Base-by-base conservation (phyloP, 257 asterid genomes). In the Forsythia suspensa region DNA sequence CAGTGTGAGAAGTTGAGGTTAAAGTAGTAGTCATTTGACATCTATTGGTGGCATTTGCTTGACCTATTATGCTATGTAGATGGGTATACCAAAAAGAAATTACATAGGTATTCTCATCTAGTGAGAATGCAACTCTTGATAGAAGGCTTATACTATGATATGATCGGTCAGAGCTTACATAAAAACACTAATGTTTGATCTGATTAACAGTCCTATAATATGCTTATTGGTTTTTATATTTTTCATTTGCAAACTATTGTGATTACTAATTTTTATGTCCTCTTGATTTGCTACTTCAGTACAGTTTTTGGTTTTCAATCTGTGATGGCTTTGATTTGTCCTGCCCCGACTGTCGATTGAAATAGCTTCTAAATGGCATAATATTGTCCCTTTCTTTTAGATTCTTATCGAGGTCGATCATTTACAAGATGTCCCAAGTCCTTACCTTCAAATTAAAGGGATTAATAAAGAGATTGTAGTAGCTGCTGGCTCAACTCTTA, bases 401-500 rank as follows among this genome's bases (percentile, higher is more conserved):
- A 91, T 96, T 89, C 98, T 96, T 79, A 82, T 96, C 38, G 99
- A 94, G 92, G 95, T 96, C 40, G 98, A 96, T 90, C 99, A 92
- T 87, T 82, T 94, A 63, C 99, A 96, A 92, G 97, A 96, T 76
- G 90, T 89, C 77, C 89, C 96, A 5, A 94, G 82, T 80, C 92
- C 99, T 83, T 96, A 92, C 86, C 79, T 96, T 77, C 99, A 96
- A 90, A 90, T 96, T 63, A 96, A 96, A 87, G 97, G 98, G 76
- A 91, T 88, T 61, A 87, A 92, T 82, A 96, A 94, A 84, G 98
- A 94, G 76, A 88, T 87, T 46, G 99, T 96, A 34, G 86, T 91
- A 34, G 92, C 93, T 57, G 96, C 97, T 80, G 98, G 98, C 77
- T 90, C 94, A 39, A 82, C 95, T 39, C 97, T 96, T 74, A 85